Conservation (phyloP, 345 rosid species). For the Boechera retrofracta region DNA sequence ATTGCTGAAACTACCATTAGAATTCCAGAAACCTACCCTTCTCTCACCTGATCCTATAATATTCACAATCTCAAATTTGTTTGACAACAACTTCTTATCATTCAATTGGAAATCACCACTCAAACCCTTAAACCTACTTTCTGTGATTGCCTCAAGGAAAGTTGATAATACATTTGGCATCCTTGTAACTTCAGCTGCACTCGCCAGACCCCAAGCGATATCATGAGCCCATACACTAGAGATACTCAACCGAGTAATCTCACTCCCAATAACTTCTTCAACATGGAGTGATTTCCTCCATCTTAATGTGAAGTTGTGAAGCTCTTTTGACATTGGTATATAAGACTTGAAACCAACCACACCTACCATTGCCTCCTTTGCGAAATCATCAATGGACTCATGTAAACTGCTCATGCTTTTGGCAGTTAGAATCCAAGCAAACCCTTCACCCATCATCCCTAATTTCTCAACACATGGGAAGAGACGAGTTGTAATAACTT, state of each 20-base stretch:
- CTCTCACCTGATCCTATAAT: slow-evolving; percentile 41
- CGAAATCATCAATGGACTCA: neutral
- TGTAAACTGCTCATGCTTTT: slow-evolving; percentile 25
- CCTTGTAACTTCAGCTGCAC: slow-evolving; percentile 39
- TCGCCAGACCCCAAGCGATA: slow-evolving; percentile 38
- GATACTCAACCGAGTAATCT: slow-evolving; percentile 25
- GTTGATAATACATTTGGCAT: slow-evolving; percentile 24
- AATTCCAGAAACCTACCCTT: slow-evolving; percentile 47
- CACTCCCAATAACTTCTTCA: slow-evolving; percentile 16
- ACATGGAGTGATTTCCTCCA: slow-evolving; percentile 31
- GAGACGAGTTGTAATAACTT: slow-evolving; percentile 36
- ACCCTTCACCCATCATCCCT: slow-evolving; percentile 50
- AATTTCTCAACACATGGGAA: slow-evolving; percentile 35
- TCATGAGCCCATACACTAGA: slow-evolving; percentile 49
- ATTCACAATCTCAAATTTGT: slow-evolving; percentile 49
- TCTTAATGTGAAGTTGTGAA: slow-evolving; percentile 41
- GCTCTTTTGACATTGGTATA: slow-evolving; percentile 47
- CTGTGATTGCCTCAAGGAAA: slow-evolving; percentile 38
- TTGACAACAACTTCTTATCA: slow-evolving; percentile 33
- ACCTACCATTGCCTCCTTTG: slow-evolving; percentile 49
- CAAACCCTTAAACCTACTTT: slow-evolving; percentile 43
- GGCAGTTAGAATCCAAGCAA: slow-evolving; percentile 51
- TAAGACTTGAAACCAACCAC: slow-evolving; percentile 50
- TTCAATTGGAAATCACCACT: slow-evolving; percentile 42
- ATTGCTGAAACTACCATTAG: slow-evolving; percentile 38